Conservation (phyloP, 768 basidiomycete genomes). For the Boletus subcaerulescens region DNA sequence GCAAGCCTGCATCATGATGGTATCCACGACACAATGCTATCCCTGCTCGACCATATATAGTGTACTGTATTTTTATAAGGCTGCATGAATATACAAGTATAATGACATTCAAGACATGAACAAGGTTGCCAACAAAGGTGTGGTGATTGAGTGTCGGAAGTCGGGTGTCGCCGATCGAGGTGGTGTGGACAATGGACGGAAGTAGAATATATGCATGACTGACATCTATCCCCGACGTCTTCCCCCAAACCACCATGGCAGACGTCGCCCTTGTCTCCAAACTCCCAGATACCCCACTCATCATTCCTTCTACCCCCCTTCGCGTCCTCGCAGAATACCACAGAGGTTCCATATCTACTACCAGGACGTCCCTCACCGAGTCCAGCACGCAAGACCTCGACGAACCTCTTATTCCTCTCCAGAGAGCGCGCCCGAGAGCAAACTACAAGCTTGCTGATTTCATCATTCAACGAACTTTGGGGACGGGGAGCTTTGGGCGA, state of each 20-base stretch:
- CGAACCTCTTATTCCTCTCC: conserved; percentile 32
- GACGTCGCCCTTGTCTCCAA: conserved; percentile 8
- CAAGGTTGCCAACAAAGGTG: conserved; percentile 8
- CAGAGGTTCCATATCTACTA: conserved; percentile 63
- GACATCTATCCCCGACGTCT: conserved; percentile 12
- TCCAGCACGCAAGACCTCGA: conserved; percentile 43
- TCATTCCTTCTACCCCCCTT: conserved; percentile 11
- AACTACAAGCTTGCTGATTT: conserved; percentile 75
- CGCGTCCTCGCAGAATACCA: conserved; percentile 46
- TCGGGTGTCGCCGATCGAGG: conserved; percentile 20
- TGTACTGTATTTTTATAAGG: conserved; percentile 14
- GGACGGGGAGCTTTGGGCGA: conserved; percentile 97
- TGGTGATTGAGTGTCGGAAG: neutral
- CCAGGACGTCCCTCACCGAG: conserved; percentile 58
- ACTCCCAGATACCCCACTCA: neutral
- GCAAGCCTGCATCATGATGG: conserved; percentile 1
- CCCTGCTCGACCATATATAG: neutral
- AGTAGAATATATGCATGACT: conserved; percentile 1
- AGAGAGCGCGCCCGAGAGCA: conserved; percentile 52
- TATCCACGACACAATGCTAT: neutral
- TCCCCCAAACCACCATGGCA: conserved; percentile 14
- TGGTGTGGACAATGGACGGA: conserved; percentile 18
- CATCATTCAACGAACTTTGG: conserved; percentile 76
- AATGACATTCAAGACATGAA: conserved; percentile 6
- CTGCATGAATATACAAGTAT: conserved; percentile 9